Base-by-base conservation (phyloP, 306 rosid species). In the Ochetophila trinervis region DNA sequence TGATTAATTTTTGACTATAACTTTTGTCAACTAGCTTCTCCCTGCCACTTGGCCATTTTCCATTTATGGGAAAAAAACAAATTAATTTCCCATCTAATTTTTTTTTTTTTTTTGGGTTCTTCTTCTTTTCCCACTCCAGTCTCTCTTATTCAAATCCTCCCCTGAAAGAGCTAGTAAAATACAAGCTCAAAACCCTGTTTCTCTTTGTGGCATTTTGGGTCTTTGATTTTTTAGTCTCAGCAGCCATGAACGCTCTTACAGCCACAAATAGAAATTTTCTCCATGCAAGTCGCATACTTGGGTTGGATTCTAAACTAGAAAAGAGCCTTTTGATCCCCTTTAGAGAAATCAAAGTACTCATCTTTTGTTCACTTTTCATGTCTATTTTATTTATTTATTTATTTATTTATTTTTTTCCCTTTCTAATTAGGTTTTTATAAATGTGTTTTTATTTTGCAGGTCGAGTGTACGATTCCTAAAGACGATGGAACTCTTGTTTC, bases 381-480 rank as follows among this genome's bases (percentile, higher is more conserved):
- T 6, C n/a, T n/a, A n/a, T n/a, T n/a, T n/a, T 20, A 16, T 0
- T 27, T 15, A 18, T 54, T 20, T 8, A 3, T 47, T 40, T 20
- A 16, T 0, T 27, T 15, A 18, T 54, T 20, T 8, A 3, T 47
- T 40, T 6, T 15, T 57, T 1, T 53, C 15, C n/a, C 27, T 18
- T 24, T 10, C 40, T 67, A 12, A 56, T 9, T 9, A 8, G 62
- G 32, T 8, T 65, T 57, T 49, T 15, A 54, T 51, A 0, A 65
- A 37, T 21, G 6, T 40, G 5, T 5, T 21, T 49, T 6, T 19
- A 13, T 10, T 62, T 70, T 10, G 51, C 68, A 88, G 95, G 95
- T 88, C 63, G 95, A 88, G 60, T 88, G 95, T 34, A 88, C 88
- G 32, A 88, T 88, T 56, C 89, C 95, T 1, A 88, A 78, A 56